Evolutionary conservation across 768 basidiomycete species (phyloP), one percentile per base, ranked within the genome.

Genomic region (Imleria badia): DNA sequence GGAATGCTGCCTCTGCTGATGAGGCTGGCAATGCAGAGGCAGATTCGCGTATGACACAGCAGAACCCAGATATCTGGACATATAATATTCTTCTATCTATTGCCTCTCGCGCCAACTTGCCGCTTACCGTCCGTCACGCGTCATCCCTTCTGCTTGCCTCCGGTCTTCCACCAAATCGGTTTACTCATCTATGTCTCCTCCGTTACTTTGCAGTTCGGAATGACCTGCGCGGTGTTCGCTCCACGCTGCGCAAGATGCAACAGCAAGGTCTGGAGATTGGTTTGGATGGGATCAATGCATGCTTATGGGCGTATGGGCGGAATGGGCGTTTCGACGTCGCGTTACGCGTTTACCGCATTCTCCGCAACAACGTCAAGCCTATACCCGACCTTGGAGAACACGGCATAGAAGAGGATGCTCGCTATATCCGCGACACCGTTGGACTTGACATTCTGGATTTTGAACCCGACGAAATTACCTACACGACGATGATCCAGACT

Each of bases 241-340:
- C 78, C 5, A 81, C 79, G 7, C 59, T 91, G 8, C 60, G 66
- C 41, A 78, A 73, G 62, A 81, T 91, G 74, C 68, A 72, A 45
- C 72, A 78, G 34, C 78, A 81, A 38, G 73, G 69, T 26, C 49
- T 82, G 45, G 76, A 80, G 36, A 64, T 91, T 15, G 82, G 82
- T 8, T 59, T 88, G 20, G 86, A 86, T 49, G 87, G 85, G 12
- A 63, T 87, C 60, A 93, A 92, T 63, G 77, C 82, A 8, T 83
- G 81, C 61, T 72, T 94, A 10, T 87, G 83, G 84, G 85, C 86
- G 0, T 91, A 81, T 67, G 80, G 79, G 17, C 73, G 73, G 35
- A 78, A 77, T 47, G 70, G 74, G 14, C 79, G 77, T 19, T 60
- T 84, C 20, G 82, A 87, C 50, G 58, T 86, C n/a, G 83, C 82